phyloP scores from a whole-genome alignment of 129 eudicot genomes.

The Flaveria brownii region DNA sequence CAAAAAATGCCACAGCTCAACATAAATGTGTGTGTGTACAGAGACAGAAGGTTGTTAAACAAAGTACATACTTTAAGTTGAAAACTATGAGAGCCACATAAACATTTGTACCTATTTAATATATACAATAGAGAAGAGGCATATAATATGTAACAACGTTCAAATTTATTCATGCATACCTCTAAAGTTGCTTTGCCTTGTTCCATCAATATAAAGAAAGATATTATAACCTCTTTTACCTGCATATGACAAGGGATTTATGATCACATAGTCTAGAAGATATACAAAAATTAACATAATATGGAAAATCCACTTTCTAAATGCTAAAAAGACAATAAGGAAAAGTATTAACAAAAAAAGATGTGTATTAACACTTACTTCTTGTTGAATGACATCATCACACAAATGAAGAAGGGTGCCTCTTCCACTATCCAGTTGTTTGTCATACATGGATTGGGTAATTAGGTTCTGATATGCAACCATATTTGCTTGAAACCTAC shows the following conservation, averaged over 20 bases:
- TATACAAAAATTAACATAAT: background rate
- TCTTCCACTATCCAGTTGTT: conserved; percentile 94
- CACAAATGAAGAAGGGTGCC: conserved; percentile 99
- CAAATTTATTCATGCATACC: conserved; percentile 36
- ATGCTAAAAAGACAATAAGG: background rate
- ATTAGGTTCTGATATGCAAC: conserved; percentile 77
- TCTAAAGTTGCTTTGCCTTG: conserved; percentile 85
- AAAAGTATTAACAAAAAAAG: background rate
- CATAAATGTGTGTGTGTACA: too few relatives aligned
- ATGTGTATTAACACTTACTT: conserved; percentile 48
- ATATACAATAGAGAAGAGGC: background rate
- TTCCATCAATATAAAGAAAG: conserved; percentile 89
- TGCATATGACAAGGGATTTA: conserved; percentile 33
- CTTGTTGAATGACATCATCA: conserved; percentile 98
- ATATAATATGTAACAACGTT: background rate
- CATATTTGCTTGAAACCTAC: conserved; percentile 91
- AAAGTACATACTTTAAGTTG: too few relatives aligned
- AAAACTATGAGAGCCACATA: too few relatives aligned
- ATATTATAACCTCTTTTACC: conserved; percentile 90
- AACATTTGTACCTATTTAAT: background rate
- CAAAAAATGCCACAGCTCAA: conserved; percentile 9
- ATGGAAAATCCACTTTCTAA: background rate
- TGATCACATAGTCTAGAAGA: background rate
- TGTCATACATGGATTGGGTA: conserved; percentile 98
- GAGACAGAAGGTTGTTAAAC: too few relatives aligned